phyloP scores from a whole-genome alignment of 352 stramenopile species.

The Bremia lactucae region DNA sequence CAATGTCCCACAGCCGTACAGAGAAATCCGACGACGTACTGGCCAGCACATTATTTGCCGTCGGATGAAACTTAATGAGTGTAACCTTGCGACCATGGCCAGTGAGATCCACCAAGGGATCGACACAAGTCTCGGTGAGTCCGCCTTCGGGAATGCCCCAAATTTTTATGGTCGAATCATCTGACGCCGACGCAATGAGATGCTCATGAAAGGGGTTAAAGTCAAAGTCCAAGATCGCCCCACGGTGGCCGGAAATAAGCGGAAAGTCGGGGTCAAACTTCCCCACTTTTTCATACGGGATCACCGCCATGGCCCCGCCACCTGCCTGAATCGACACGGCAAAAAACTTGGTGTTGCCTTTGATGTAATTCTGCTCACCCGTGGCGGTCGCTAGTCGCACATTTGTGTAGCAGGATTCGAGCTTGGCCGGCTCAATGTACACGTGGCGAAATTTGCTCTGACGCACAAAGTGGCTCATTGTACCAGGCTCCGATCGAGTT shows the following conservation, averaged over 20 bases:
- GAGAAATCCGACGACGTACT: constrained; percentile 93
- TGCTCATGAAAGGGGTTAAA: constrained; percentile 98
- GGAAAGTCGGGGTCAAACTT: constrained; percentile 91
- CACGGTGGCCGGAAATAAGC: constrained; percentile 92
- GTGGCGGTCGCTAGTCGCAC: constrained; percentile 93
- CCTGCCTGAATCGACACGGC: constrained; percentile 89
- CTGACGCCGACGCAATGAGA: constrained; percentile 91
- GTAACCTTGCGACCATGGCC: constrained; percentile 95
- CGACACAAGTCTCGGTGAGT: constrained; percentile 88
- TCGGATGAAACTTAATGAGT: constrained; percentile 96
- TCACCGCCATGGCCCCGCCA: constrained; percentile 87
- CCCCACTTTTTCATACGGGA: constrained; percentile 90
- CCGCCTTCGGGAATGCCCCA: constrained; percentile 94
- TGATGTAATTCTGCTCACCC: constrained; percentile 99
- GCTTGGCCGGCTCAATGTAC: constrained; percentile 94
- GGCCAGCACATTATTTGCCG: constrained; percentile 93
- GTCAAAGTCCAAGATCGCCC: constrained; percentile 97
- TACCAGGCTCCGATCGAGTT: constrained; percentile 9
- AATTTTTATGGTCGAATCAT: constrained; percentile 98
- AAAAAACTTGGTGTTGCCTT: constrained; percentile 99
- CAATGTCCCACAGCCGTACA: constrained; percentile 98
- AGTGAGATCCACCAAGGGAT: constrained; percentile 92
- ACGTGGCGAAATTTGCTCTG: constrained; percentile 98
- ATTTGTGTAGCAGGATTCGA: constrained; percentile 87
- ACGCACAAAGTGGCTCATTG: constrained; percentile 92